These are phyloP conservation scores for Colletotrichum australisinense DNA, from an alignment of 2,329 filamentous ascomycete species.

Conservation along the genomic window DNA sequence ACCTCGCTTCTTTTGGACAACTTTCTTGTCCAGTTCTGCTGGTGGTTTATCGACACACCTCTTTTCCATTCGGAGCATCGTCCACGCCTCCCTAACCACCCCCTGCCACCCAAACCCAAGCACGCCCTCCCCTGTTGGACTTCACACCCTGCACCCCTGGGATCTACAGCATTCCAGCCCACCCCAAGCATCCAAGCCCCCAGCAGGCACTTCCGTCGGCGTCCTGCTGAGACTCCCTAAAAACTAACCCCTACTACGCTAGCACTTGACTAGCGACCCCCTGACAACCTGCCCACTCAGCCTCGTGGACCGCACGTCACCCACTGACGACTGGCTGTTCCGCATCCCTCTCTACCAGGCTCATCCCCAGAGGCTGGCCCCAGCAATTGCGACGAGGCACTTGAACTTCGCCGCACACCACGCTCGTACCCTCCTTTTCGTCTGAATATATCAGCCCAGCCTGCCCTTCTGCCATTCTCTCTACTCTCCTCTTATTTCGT, in stretches of 20 bases:
- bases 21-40: slow-evolving; percentile 1
- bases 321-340: slow-evolving; percentile 46
- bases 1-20: slow-evolving; percentile 15
- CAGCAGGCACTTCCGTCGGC: slow-evolving; percentile 34
- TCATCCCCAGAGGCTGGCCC: slow-evolving; percentile 26
- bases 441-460: slow-evolving; percentile 37
- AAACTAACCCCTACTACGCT: slow-evolving; percentile 31
- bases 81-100: slow-evolving; percentile 6
- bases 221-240: slow-evolving; percentile 35
- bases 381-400: slow-evolving; percentile 33
- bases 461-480: slow-evolving; percentile 9
- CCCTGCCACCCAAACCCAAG: slow-evolving; percentile 15
- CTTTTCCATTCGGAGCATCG: too few relatives aligned
- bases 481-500: slow-evolving; percentile 12
- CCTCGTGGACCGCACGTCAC: slow-evolving; percentile 58
- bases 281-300: slow-evolving; percentile 45
- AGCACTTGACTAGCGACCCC: slow-evolving; percentile 22
- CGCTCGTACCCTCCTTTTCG: slow-evolving; percentile 34
- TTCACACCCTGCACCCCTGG: slow-evolving; percentile 33
- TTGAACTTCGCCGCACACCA: slow-evolving; percentile 45
- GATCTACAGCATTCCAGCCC: slow-evolving; percentile 36
- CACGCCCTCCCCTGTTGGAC: slow-evolving; percentile 18
- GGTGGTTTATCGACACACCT: not conserved
- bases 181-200: slow-evolving; percentile 36
- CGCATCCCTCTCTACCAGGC: slow-evolving; percentile 36